Conservation (phyloP, 768 basidiomycete genomes). For the Boletellus emodensis region DNA sequence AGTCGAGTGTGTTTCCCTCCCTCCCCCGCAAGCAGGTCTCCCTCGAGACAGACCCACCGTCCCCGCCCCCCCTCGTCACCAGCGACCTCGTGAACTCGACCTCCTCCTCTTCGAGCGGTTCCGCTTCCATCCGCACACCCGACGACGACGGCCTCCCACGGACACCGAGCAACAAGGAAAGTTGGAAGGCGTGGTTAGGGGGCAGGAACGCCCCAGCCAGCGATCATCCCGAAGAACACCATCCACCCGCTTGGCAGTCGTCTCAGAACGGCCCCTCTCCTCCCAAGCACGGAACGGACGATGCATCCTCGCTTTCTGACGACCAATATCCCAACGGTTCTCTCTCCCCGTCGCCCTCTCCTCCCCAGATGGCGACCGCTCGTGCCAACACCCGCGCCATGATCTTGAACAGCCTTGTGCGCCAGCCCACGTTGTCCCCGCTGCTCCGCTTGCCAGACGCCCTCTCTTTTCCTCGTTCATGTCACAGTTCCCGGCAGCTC, state of each 20-base stretch:
- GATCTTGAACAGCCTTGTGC: conserved; percentile 45
- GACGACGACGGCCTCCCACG: conserved; percentile 47
- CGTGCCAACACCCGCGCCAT: conserved; percentile 39
- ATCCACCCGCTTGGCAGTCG: conserved; percentile 32
- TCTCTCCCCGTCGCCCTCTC: conserved; percentile 11
- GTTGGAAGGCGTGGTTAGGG: conserved; percentile 57
- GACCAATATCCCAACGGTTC: conserved; percentile 28
- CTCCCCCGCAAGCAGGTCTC: conserved; percentile 26
- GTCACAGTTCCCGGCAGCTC: conserved; percentile 38
- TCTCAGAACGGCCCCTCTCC: conserved; percentile 19
- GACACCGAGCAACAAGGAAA: conserved; percentile 40
- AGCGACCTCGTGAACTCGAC: conserved; percentile 45
- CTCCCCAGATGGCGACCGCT: conserved; percentile 30
- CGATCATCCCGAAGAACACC: conserved; percentile 28
- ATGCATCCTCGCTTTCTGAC: conserved; percentile 37
- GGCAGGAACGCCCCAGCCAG: conserved; percentile 31
- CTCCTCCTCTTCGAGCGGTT: conserved; percentile 60
- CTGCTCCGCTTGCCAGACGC: conserved; percentile 38
- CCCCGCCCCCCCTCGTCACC: conserved; percentile 21
- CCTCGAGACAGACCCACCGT: conserved; percentile 7
- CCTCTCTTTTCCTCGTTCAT: conserved; percentile 54
- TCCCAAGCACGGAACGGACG: conserved; percentile 28
- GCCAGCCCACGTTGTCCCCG: conserved; percentile 42
- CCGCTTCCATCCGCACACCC: conserved; percentile 51
- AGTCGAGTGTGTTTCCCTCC: conserved; percentile 21